Conservation (phyloP, 768 basidiomycete genomes). For the Trametes meyenii region DNA sequence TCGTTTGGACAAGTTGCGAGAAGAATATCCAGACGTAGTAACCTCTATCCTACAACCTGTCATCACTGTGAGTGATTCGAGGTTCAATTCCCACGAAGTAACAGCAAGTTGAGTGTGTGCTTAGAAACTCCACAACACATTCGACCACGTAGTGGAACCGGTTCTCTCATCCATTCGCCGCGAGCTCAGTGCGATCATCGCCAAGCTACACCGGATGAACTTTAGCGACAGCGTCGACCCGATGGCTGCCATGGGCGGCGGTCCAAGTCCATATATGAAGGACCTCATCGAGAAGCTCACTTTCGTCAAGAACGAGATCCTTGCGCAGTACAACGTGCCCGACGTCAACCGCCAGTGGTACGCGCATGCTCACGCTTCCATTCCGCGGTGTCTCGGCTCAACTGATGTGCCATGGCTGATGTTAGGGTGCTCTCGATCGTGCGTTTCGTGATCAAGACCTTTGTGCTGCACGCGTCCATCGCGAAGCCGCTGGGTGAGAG, state of each 20-base stretch:
- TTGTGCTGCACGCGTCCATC: constrained; percentile 93
- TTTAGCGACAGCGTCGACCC: constrained; percentile 75
- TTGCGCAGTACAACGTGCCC: constrained; percentile 71
- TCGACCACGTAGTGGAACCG: constrained; percentile 62
- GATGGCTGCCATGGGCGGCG: constrained; percentile 52
- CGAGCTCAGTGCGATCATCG: constrained; percentile 78
- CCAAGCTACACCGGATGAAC: constrained; percentile 84
- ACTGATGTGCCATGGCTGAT: background rate
- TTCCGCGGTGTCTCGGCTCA: background rate
- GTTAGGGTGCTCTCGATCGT: constrained; percentile 51
- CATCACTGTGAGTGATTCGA: constrained; percentile 53
- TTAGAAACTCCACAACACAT: constrained; percentile 55
- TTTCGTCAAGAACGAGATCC: constrained; percentile 78
- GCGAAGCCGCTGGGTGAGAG: constrained; percentile 88
- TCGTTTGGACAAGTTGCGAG: constrained; percentile 63
- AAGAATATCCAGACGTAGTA: constrained; percentile 68
- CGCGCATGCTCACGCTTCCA: constrained; percentile 15
- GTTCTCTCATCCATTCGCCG: constrained; percentile 70
- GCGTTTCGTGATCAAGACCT: constrained; percentile 79
- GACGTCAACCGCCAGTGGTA: constrained; percentile 79
- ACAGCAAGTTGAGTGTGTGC: background rate
- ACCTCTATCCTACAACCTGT: constrained; percentile 55
- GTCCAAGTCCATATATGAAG: constrained; percentile 86
- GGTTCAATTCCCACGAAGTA: background rate
- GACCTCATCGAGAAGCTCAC: constrained; percentile 86